Percentiles rank a stretch among this genome's conserved stretches.
Evolutionary conservation across 306 rosid genomes (phyloP).

Genomic region (Lupinus albus): DNA sequence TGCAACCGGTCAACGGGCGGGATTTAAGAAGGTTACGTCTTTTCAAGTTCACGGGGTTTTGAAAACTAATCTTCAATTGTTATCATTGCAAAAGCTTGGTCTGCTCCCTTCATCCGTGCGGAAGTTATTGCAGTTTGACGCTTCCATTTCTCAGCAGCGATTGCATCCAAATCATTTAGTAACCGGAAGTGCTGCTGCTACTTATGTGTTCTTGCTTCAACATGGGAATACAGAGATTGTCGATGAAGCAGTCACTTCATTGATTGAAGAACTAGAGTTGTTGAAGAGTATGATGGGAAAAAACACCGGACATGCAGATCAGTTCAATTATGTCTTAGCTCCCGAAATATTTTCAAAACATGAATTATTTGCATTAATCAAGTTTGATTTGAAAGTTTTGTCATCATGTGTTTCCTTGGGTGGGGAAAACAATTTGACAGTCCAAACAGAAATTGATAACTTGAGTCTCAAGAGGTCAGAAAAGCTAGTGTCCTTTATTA

Average conservation of each 20-base stretch:
- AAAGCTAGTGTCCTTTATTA: conserved; percentile 59
- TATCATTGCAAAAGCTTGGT: conserved; percentile 86
- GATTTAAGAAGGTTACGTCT: conserved; percentile 59
- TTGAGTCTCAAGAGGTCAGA: conserved; percentile 66
- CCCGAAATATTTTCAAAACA: conserved; percentile 58
- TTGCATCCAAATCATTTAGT: conserved; percentile 88
- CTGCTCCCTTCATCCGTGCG: conserved; percentile 67
- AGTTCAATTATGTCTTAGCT: too few species aligned
- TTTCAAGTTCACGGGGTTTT: conserved; percentile 87
- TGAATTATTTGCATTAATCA: conserved; percentile 73
- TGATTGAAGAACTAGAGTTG: conserved; percentile 72
- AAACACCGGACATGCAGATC: conserved; percentile 51
- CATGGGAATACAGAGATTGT: conserved; percentile 73
- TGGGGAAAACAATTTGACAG: conserved; percentile 57
- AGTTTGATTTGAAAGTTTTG: conserved; percentile 80
- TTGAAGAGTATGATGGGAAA: conserved; percentile 67
- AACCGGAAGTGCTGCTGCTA: conserved; percentile 87
- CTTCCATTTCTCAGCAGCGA: conserved; percentile 72
- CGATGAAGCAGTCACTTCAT: too few species aligned
- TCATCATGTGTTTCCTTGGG: conserved; percentile 65
- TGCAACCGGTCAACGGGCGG: conserved; percentile 41
- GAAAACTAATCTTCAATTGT: too few species aligned
- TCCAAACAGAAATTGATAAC: conserved; percentile 53
- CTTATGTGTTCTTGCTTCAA: conserved; percentile 88
- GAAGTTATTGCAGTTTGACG: conserved; percentile 74